Percentiles rank a stretch among this genome's conserved stretches.
Conservation (phyloP, 371 early-diverging fungal genomes). For the Choanephora cucurbitarum region DNA sequence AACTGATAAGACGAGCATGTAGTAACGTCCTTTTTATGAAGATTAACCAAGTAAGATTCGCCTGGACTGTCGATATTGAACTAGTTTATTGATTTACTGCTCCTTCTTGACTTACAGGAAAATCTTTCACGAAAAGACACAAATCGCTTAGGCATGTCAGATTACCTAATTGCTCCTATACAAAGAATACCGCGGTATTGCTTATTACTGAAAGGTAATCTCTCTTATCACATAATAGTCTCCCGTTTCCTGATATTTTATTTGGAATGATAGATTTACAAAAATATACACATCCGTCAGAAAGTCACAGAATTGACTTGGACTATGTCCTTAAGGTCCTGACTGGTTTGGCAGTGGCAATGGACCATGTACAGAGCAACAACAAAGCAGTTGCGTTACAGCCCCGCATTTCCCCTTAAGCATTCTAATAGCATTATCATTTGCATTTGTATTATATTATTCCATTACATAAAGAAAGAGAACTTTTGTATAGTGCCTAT, state of each 20-base stretch:
- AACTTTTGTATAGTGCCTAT: neutral
- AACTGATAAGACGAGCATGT: slow-evolving; percentile 40
- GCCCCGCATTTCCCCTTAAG: slow-evolving; percentile 2
- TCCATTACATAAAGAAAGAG: neutral
- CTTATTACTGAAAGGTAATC: slow-evolving; percentile 45
- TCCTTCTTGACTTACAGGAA: slow-evolving; percentile 26
- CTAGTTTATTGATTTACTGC: neutral
- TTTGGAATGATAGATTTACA: slow-evolving; percentile 29
- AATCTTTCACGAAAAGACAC: slow-evolving; percentile 38
- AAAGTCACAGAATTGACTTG: slow-evolving; percentile 22
- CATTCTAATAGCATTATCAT: slow-evolving; percentile 3
- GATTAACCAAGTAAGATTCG: slow-evolving; percentile 42
- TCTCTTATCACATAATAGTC: too few species aligned
- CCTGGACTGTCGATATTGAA: too few species aligned
- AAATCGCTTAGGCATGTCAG: slow-evolving; percentile 46
- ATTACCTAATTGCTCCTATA: slow-evolving; percentile 51
- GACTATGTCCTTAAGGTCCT: slow-evolving; percentile 30
- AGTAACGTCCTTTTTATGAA: slow-evolving; percentile 42
- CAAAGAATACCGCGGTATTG: slow-evolving; percentile 51
- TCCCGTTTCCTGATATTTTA: neutral
- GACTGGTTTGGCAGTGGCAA: slow-evolving; percentile 40
- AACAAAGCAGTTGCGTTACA: neutral
- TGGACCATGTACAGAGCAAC: slow-evolving; percentile 38
- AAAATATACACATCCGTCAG: slow-evolving; percentile 33
- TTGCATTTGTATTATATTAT: slow-evolving; percentile 8